Base-by-base conservation (phyloP, 1,284 basidiomycete genomes). In the Phellopilus nigrolimitatus region DNA sequence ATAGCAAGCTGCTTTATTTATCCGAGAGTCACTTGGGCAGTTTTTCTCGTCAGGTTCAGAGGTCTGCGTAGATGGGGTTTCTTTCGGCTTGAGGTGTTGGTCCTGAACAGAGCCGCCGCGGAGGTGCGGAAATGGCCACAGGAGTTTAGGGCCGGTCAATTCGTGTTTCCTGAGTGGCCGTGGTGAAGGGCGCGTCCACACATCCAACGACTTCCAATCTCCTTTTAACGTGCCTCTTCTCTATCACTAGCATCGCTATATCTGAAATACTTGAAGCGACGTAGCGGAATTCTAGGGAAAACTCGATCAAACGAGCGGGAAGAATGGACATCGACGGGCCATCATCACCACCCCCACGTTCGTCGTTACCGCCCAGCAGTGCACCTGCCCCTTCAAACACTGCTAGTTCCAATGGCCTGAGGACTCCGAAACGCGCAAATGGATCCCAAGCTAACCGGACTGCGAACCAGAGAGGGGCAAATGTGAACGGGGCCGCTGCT, bases 341-440 rank as follows among this genome's bases (percentile, higher is more conserved):
- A 28, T 68, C 72, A 19, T 76, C 76, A 6, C 75, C 76, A 42
- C 68, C 67, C 9, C 62, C 66, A 13, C 54, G 64, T 6, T 65
- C 67, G 13, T 78, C 79, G 43, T 65, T 87, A 4, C 85, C 86
- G 4, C 81, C 84, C 3, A 88, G 85, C 62, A 88, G 82, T 54
- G 78, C 78, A 0, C 82, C 82, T 3, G 66, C 75, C 52, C 67
- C 67, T 6, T 68, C 72, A 0, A 30, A 30, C 15, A 72, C 62
- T n/a, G 72, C 78, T 3, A 69, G 46, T 67, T 70, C 5, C 63
- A 62, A 25, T 61, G 62, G 68, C 15, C 66, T 65, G 44, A 65
- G 70, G 34, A 72, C 67, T 19, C 68, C 72, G n/a, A n/a, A n/a
- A 40, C 71, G 74, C 37, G 67, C 19, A 17, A 49, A 53, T 25